These are phyloP conservation scores for Helenozyma rhizophorensis DNA, from an alignment of 805 yeast species.

Conservation along the genomic window DNA sequence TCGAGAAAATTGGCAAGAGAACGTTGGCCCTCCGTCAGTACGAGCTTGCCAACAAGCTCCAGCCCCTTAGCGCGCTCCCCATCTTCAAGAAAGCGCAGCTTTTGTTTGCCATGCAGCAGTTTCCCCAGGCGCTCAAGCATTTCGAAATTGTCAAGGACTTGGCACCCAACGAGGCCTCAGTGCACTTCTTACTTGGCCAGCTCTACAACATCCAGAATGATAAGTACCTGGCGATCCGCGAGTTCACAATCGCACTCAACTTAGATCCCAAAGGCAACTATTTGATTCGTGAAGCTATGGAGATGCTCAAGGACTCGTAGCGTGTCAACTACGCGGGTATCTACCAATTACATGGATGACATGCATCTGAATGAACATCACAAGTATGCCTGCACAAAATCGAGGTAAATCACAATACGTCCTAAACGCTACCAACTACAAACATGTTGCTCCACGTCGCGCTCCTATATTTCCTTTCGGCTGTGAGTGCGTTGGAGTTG, in stretches of 20 bases:
- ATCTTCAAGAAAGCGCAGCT: constrained; percentile 85
- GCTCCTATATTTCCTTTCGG: constrained; percentile 3
- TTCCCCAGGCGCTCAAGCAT: constrained; percentile 65
- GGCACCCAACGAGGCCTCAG: constrained; percentile 94
- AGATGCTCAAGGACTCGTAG: constrained; percentile 31
- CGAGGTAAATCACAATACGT: too few relatives aligned
- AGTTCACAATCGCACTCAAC: constrained; percentile 83
- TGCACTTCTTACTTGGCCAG: constrained; percentile 85
- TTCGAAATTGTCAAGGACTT: constrained; percentile 67
- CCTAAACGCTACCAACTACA: neutral
- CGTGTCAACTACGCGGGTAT: neutral
- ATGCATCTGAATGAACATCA: too few relatives aligned
- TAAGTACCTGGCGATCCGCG: constrained; percentile 73
- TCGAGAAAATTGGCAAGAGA: constrained; percentile 67
- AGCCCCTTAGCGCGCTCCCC: constrained; percentile 82
- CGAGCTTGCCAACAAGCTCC: constrained; percentile 75
- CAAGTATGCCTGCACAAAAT: too few relatives aligned
- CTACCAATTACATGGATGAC: too few relatives aligned
- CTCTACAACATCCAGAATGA: constrained; percentile 73
- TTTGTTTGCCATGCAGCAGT: constrained; percentile 65
- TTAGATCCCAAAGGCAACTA: constrained; percentile 91
- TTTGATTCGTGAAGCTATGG: constrained; percentile 80
- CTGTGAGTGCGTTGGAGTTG: constrained; percentile 8
- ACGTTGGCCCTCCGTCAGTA: constrained; percentile 77
- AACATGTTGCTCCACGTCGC: constrained; percentile 7